These are phyloP conservation scores for Pinus taeda DNA, from an alignment of 75 land plant genomes.

Conservation along the genomic window DNA sequence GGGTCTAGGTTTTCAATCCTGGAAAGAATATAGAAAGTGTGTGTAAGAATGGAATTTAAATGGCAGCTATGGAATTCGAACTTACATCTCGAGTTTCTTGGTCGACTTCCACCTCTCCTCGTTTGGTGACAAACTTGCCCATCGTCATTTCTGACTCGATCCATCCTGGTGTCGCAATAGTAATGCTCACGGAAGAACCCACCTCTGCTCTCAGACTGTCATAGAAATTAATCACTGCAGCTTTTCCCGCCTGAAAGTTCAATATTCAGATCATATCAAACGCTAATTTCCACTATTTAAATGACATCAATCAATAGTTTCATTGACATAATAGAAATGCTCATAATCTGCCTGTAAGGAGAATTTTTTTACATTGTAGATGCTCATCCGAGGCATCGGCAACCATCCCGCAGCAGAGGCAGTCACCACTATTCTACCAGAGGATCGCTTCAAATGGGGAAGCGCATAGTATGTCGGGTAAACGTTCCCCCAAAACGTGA, in stretches of 20 bases:
- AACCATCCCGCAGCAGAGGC: conserved; percentile 58
- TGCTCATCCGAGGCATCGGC: conserved; percentile 58
- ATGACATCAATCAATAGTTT: background rate
- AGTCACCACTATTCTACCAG: conserved; percentile 64
- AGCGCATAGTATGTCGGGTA: conserved; percentile 67
- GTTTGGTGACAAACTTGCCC: conserved; percentile 50
- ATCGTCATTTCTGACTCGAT: conserved; percentile 68
- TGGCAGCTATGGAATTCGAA: background rate
- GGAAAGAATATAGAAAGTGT: too few species aligned
- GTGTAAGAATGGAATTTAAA: background rate
- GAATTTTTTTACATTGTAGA: conserved; percentile 59
- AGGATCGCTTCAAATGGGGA: conserved; percentile 48
- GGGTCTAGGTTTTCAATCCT: too few species aligned
- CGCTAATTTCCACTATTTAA: background rate
- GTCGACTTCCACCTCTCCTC: conserved; percentile 34
- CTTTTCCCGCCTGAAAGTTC: conserved; percentile 67
- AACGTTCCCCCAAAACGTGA: conserved; percentile 75
- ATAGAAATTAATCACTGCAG: conserved; percentile 46
- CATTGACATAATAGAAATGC: background rate
- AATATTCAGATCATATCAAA: background rate
- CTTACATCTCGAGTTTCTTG: conserved; percentile 64
- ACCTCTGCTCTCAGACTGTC: conserved; percentile 71
- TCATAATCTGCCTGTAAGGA: background rate
- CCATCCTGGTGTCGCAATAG: conserved; percentile 68
- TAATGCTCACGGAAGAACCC: conserved; percentile 46